phyloP scores from a whole-genome alignment of 2,329 filamentous ascomycete genomes.

The Colletotrichum aenigma region DNA sequence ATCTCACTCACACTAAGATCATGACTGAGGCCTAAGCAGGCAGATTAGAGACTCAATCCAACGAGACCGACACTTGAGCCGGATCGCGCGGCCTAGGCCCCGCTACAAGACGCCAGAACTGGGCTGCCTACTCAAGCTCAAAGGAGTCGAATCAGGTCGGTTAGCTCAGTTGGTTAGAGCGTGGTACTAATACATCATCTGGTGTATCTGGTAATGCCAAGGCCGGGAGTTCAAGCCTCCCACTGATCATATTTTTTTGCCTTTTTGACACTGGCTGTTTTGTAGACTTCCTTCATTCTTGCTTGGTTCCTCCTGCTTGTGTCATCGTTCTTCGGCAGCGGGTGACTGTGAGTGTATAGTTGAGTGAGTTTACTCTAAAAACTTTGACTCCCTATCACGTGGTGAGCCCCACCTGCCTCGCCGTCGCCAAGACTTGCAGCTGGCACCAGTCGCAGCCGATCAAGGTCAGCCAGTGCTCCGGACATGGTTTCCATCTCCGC shows the following conservation, averaged over 20 bases:
- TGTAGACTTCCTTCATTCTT: too few species aligned
- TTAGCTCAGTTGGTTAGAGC: slow-evolving; percentile 22
- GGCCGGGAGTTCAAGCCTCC: slow-evolving; percentile 20
- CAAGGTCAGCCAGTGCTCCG: neutral
- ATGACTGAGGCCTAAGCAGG: neutral
- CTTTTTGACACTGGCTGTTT: neutral
- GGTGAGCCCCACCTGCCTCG: neutral
- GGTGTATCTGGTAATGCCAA: slow-evolving; percentile 10
- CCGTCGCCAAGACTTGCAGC: neutral
- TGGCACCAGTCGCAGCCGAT: neutral
- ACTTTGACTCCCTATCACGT: neutral
- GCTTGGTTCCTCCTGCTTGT: neutral
- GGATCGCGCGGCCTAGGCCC: neutral
- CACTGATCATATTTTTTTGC: slow-evolving; percentile 9
- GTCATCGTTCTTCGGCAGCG: neutral
- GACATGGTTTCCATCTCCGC: neutral
- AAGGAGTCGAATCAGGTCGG: neutral
- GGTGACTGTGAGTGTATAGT: neutral
- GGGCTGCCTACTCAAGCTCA: accelerated
- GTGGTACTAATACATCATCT: slow-evolving; percentile 17
- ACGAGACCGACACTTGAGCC: neutral
- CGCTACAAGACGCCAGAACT: neutral
- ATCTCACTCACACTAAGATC: neutral
- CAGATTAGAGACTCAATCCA: neutral
- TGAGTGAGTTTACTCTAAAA: neutral